Percentiles rank a stretch among this genome's conserved stretches.
These are phyloP conservation scores for Ustilago esculenta DNA, from an alignment of 1,284 basidiomycete species.

Conservation along the genomic window DNA sequence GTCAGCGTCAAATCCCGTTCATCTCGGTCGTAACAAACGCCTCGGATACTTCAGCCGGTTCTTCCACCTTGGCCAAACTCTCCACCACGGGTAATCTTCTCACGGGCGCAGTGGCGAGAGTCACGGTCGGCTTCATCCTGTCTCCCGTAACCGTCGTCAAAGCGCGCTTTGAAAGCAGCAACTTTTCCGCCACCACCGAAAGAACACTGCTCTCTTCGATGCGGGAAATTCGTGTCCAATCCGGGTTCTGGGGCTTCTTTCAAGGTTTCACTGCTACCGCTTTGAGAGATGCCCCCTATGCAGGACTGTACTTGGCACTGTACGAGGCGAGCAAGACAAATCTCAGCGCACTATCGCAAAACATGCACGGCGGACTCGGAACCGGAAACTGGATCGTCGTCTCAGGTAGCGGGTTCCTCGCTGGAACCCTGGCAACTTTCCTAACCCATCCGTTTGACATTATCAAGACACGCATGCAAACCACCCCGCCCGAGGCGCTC, in stretches of 20 bases:
- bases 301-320: conserved; percentile 88
- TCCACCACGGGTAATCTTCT: conserved; percentile 84
- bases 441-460: conserved; percentile 67
- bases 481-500: conserved; percentile 36
- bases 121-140: conserved; percentile 84
- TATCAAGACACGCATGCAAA: conserved; percentile 66
- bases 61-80: conserved; percentile 70
- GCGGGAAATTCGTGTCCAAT: conserved; percentile 71
- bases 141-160: conserved; percentile 96
- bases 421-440: conserved; percentile 61
- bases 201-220: conserved; percentile 53
- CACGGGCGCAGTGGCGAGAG: conserved; percentile 85
- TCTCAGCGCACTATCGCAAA: conserved; percentile 26
- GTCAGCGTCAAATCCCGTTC: conserved; percentile 48
- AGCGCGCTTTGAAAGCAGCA: conserved; percentile 72
- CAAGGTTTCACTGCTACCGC: conserved; percentile 90
- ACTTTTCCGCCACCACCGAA: conserved; percentile 58
- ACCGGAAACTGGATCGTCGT: conserved; percentile 58
- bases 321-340: conserved; percentile 72
- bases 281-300: conserved; percentile 92
- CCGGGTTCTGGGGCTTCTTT: conserved; percentile 83
- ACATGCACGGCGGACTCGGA: conserved; percentile 13
- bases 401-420: conserved; percentile 49
- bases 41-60: conserved; percentile 66
- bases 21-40: conserved; percentile 46